Evolutionary conservation across 257 asterid genomes (phyloP).

Genomic region (Coffea canephora): DNA sequence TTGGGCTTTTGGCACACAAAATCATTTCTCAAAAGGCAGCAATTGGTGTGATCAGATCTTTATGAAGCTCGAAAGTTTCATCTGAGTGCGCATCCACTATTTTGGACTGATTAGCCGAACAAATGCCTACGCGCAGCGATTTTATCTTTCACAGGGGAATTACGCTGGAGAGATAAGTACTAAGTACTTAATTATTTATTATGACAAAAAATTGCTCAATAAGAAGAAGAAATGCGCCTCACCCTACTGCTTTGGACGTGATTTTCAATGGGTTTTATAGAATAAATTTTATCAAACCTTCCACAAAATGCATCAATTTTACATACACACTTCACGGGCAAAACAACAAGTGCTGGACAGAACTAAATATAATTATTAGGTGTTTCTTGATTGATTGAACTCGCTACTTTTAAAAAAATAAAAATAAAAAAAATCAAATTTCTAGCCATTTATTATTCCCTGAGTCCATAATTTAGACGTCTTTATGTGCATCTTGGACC

Average conservation of each 20-base stretch:
- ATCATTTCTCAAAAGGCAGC: no score
- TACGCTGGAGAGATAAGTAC: no score
- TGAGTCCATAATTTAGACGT: not conserved
- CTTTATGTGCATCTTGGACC: not conserved
- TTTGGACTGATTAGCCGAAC: not conserved
- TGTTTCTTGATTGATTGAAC: not conserved
- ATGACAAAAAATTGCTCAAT: no score
- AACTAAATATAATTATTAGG: not conserved
- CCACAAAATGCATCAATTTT: not conserved
- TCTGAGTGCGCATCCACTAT: not conserved
- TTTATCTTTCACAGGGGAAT: not conserved
- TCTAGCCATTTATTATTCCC: conserved; percentile 1
- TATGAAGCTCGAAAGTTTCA: no score
- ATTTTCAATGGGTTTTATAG: not conserved
- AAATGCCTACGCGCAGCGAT: not conserved
- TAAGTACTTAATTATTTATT: no score
- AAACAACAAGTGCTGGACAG: not conserved
- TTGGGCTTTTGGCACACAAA: no score
- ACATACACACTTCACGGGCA: not conserved
- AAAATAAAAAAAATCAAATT: not conserved
- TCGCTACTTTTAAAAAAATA: not conserved
- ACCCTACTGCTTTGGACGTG: not conserved
- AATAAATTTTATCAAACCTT: not conserved
- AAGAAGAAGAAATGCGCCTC: not conserved
- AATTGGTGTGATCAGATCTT: no score